Evolutionary conservation across 2,329 filamentous ascomycete species (phyloP).

Genomic region (Trichophyton verrucosum): DNA sequence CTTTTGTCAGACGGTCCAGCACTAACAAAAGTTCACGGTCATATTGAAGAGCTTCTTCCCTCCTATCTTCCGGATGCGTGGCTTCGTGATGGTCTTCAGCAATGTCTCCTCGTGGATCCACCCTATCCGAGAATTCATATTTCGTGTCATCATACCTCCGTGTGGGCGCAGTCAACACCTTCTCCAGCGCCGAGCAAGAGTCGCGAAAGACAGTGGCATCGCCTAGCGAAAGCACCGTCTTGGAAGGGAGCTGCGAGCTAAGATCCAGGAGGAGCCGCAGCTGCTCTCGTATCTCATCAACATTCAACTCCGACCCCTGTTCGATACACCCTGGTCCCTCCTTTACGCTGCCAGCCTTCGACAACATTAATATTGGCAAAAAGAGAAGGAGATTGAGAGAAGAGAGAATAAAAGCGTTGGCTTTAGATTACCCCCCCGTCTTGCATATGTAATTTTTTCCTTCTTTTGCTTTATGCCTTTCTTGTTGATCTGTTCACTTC

Average conservation of each 20-base stretch:
- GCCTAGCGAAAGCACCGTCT: not conserved
- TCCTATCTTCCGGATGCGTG: not conserved
- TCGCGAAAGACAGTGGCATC: not conserved
- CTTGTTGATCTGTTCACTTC: not conserved
- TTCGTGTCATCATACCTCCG: not conserved
- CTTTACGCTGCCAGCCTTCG: not conserved
- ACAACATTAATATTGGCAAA: not conserved
- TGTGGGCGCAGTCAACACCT: not conserved
- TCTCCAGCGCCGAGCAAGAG: not conserved
- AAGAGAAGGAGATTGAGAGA: not conserved
- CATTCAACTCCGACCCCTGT: not conserved
- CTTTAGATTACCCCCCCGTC: not conserved
- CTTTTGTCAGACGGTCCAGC: not conserved
- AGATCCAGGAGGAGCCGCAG: not conserved
- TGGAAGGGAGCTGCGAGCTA: not conserved
- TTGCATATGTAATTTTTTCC: not conserved
- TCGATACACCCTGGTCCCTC: not conserved
- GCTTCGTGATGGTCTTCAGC: not conserved
- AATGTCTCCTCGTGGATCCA: not conserved
- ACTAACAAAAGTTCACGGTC: not conserved
- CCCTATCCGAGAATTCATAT: not conserved
- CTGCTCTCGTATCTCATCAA: not conserved
- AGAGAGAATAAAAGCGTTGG: not conserved
- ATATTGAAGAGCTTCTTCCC: not conserved
- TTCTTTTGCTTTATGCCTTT: not conserved